phyloP scores from a whole-genome alignment of 1,139 yeast species.

The Williopsis jadinii region DNA sequence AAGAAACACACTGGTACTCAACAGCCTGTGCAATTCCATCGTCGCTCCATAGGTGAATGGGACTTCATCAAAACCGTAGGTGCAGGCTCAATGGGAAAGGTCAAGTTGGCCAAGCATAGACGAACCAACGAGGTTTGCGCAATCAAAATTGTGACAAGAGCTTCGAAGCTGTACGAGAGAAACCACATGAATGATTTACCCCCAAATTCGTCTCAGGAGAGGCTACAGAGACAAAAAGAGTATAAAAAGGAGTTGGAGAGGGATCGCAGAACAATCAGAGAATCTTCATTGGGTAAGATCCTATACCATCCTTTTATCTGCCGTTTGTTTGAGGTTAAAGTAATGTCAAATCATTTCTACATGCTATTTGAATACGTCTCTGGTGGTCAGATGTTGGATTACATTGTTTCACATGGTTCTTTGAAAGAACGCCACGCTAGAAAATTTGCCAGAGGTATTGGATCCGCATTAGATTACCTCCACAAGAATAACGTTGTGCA shows the following conservation, averaged over 20 bases:
- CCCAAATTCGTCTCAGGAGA: conserved; percentile 47
- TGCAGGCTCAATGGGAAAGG: conserved; percentile 99
- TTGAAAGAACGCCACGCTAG: conserved; percentile 91
- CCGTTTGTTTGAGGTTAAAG: conserved; percentile 85
- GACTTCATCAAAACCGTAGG: conserved; percentile 92
- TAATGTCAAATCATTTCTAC: conserved; percentile 95
- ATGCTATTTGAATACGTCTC: conserved; percentile 96
- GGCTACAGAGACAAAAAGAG: conserved; percentile 60
- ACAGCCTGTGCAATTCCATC: conserved; percentile 54
- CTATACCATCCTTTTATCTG: conserved; percentile 92
- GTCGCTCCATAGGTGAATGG: conserved; percentile 95
- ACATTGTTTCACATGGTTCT: conserved; percentile 94
- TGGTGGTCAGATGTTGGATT: conserved; percentile 97
- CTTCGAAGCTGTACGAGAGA: conserved; percentile 68
- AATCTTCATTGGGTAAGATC: conserved; percentile 87
- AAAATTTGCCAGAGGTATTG: conserved; percentile 93
- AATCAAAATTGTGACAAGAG: conserved; percentile 75
- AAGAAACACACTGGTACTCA: conserved; percentile 8
- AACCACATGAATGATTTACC: conserved; percentile 72
- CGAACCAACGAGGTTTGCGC: conserved; percentile 81
- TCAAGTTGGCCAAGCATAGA: conserved; percentile 84
- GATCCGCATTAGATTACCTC: conserved; percentile 88
- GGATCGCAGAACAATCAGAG: conserved; percentile 88
- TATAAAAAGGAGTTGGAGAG: conserved; percentile 83
- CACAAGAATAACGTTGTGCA: conserved; percentile 94